Evolutionary conservation across 2,329 filamentous ascomycete species (phyloP).

Genomic region (Ophiostoma himal-ulmi): DNA sequence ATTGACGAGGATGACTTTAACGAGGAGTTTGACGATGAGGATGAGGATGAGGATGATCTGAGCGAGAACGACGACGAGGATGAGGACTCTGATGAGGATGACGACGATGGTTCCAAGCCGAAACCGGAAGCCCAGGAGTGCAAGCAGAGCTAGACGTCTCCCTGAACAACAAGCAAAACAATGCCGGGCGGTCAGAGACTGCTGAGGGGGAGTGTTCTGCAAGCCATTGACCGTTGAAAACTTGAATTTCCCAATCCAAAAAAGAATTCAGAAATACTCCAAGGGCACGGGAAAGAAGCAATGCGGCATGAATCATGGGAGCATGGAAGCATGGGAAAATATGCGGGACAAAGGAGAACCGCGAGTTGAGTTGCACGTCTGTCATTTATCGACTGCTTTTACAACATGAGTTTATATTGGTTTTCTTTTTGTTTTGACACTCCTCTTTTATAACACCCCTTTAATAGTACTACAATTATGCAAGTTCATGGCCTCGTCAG

Average conservation of each 20-base stretch:
- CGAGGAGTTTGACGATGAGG: slow-evolving; percentile 80
- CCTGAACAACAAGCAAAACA: not conserved
- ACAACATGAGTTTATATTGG: slow-evolving; percentile 13
- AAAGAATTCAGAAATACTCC: not conserved
- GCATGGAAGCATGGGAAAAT: not conserved
- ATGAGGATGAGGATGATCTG: slow-evolving; percentile 85
- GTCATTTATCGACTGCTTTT: slow-evolving; percentile 10
- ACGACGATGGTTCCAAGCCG: slow-evolving; percentile 79
- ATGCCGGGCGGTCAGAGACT: not conserved
- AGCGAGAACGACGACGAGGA: slow-evolving; percentile 81
- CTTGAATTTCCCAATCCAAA: not conserved
- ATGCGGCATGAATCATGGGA: not conserved
- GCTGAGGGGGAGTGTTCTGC: slow-evolving; percentile 6
- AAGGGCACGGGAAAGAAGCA: not conserved
- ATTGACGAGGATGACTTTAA: slow-evolving; percentile 75
- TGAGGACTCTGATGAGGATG: slow-evolving; percentile 67
- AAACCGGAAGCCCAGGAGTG: slow-evolving; percentile 93
- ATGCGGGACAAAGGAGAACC: not conserved
- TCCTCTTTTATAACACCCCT: slow-evolving; percentile 13
- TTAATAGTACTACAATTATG: slow-evolving; percentile 19
- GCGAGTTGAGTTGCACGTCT: slow-evolving; percentile 10
- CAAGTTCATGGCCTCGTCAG: not conserved
- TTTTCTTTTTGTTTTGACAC: slow-evolving; percentile 20
- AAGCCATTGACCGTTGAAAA: slow-evolving; percentile 7
- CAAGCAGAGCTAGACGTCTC: slow-evolving; percentile 70